phyloP scores from a whole-genome alignment of 257 asterid species.

The Solanum etuberosum region DNA sequence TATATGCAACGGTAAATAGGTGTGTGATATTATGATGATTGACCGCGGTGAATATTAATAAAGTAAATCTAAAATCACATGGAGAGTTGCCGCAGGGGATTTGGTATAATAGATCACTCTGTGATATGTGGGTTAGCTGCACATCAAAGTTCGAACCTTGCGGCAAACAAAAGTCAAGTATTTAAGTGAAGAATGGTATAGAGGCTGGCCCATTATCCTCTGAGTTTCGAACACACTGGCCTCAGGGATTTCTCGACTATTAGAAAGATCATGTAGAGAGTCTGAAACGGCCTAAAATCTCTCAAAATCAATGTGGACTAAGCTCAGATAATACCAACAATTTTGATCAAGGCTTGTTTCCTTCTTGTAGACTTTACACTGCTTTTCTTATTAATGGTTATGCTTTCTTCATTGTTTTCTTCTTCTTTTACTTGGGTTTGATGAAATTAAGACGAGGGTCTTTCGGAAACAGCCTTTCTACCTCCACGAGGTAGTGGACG shows the following conservation, averaged over 20 bases:
- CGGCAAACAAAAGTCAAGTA: neutral
- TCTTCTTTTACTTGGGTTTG: neutral
- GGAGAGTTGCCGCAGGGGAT: neutral
- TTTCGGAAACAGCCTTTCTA: neutral
- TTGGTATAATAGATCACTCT: neutral
- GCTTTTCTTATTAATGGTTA: neutral
- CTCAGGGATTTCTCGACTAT: neutral
- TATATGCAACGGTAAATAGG: neutral
- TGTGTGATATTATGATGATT: neutral
- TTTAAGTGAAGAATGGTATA: neutral
- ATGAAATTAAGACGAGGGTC: neutral
- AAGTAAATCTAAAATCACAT: neutral
- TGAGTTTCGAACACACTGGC: neutral
- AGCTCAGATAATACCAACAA: neutral
- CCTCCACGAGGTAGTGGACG: neutral
- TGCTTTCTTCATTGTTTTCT: neutral
- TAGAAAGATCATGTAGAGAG: neutral
- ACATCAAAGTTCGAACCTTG: neutral
- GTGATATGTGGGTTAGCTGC: neutral
- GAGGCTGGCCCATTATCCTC: neutral
- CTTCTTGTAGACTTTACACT: neutral
- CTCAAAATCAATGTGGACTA: neutral
- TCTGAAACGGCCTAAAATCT: neutral
- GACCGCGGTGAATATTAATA: neutral
- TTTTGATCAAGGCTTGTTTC: neutral